Conservation (phyloP, 1,139 yeast species). For the Taphrina wiesneri region DNA sequence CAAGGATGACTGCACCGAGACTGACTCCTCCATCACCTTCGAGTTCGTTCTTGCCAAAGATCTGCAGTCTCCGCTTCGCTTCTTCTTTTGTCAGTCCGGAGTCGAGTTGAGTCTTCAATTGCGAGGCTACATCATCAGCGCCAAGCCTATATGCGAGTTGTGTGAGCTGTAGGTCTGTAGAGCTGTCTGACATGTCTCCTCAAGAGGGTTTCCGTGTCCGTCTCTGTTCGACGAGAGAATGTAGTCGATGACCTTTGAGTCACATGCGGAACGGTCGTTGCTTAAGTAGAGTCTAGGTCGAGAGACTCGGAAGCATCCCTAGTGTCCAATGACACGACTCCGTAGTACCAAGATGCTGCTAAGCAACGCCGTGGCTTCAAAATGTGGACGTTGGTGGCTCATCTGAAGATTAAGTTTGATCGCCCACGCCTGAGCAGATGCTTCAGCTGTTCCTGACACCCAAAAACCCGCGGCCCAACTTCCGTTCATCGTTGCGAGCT, state of each 20-base stretch:
- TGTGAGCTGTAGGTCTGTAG: conserved; percentile 14
- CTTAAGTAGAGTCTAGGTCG: background rate
- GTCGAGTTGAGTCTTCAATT: conserved; percentile 39
- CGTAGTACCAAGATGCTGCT: background rate
- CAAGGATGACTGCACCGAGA: conserved; percentile 59
- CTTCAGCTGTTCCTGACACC: background rate
- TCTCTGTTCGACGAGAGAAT: background rate
- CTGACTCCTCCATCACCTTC: conserved; percentile 65
- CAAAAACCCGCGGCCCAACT: background rate
- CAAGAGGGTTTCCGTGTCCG: background rate
- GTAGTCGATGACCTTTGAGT: background rate
- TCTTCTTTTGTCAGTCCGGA: conserved; percentile 54
- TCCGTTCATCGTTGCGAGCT: background rate
- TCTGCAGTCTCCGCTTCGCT: conserved; percentile 46
- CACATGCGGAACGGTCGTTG: background rate
- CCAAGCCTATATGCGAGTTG: conserved; percentile 5
- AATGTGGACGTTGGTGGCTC: background rate
- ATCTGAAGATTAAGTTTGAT: background rate
- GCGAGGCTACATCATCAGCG: background rate
- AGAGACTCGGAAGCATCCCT: background rate
- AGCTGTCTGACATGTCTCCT: background rate
- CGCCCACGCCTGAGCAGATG: too few relatives aligned
- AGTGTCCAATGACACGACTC: background rate
- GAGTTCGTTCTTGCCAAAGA: conserved; percentile 61
- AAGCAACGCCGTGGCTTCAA: background rate